Evolutionary conservation across 177 flowering plant species (phyloP).

Genomic region (Vitis hybrid): DNA sequence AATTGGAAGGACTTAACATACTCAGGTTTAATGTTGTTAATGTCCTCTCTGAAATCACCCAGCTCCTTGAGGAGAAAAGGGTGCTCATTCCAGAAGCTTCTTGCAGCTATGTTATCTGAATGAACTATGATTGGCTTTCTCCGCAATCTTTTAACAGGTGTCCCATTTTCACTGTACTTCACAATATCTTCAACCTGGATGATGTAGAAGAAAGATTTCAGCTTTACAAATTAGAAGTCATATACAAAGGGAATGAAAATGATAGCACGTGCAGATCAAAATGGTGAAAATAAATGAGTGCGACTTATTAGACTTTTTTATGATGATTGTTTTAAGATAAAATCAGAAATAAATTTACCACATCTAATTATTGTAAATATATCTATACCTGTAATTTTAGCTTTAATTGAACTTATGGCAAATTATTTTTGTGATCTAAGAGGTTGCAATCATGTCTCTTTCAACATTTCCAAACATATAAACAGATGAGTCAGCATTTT

Average conservation of each 20-base stretch:
- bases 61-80: conserved; percentile 46
- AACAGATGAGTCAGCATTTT: background rate
- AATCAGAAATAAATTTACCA: background rate
- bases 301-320: too few species aligned
- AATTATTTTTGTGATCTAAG: background rate
- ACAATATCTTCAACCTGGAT: conserved; percentile 52
- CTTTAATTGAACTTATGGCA: background rate
- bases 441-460: background rate
- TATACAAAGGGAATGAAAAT: background rate
- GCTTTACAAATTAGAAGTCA: background rate
- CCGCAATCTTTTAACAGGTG: conserved; percentile 50
- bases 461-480: background rate
- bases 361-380: background rate
- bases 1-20: conserved; percentile 63
- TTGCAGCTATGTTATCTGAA: conserved; percentile 46
- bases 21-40: conserved; percentile 42
- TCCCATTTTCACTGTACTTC: conserved; percentile 46
- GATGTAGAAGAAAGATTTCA: background rate
- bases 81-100: conserved; percentile 56
- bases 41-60: conserved; percentile 39
- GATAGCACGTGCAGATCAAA: too few species aligned
- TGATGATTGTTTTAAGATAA: too few species aligned
- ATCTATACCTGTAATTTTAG: background rate
- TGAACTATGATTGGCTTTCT: conserved; percentile 33
- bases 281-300: too few species aligned